Percentiles rank a stretch among this genome's conserved stretches.
Evolutionary conservation across 495 filamentous ascomycete species (phyloP).

Genomic region (Penicillium subrubescens): DNA sequence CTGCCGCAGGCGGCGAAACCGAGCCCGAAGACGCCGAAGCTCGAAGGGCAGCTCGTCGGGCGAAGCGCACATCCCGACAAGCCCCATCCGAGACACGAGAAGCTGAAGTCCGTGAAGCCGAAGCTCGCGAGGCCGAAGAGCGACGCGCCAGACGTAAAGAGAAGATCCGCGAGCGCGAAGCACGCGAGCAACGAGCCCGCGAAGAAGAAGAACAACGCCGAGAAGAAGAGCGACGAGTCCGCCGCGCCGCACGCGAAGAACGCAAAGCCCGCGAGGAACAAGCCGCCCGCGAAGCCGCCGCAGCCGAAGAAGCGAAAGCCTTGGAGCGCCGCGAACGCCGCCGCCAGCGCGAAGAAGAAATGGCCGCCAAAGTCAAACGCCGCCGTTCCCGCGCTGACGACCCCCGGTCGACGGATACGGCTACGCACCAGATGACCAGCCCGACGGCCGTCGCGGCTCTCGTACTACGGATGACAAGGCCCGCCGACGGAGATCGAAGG

Average conservation of each 20-base stretch:
- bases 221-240: conserved; percentile 47
- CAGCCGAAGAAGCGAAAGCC: conserved; percentile 41
- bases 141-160: conserved; percentile 45
- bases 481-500: conserved; percentile 37
- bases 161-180: conserved; percentile 42
- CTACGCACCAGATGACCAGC: conserved; percentile 24
- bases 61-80: conserved; percentile 42
- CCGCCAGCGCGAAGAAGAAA: conserved; percentile 42
- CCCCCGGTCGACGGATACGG: conserved; percentile 21
- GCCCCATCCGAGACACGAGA: conserved; percentile 41
- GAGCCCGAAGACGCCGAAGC: conserved; percentile 55
- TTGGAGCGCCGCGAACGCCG: conserved; percentile 46
- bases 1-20: conserved; percentile 36
- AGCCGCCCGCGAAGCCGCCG: conserved; percentile 47
- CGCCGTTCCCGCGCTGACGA: conserved; percentile 38
- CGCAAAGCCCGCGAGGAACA: conserved; percentile 51
- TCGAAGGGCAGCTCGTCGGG: conserved; percentile 52
- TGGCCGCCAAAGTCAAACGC: conserved; percentile 36
- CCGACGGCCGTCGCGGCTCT: conserved; percentile 26
- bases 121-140: conserved; percentile 48
- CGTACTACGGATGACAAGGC: conserved; percentile 34
- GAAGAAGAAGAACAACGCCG: conserved; percentile 53
- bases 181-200: conserved; percentile 40
- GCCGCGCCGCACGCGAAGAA: conserved; percentile 52
- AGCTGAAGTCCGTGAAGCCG: conserved; percentile 37